Evolutionary conservation across 2,329 filamentous ascomycete species (phyloP).

Genomic region (Aspergillus sojae): DNA sequence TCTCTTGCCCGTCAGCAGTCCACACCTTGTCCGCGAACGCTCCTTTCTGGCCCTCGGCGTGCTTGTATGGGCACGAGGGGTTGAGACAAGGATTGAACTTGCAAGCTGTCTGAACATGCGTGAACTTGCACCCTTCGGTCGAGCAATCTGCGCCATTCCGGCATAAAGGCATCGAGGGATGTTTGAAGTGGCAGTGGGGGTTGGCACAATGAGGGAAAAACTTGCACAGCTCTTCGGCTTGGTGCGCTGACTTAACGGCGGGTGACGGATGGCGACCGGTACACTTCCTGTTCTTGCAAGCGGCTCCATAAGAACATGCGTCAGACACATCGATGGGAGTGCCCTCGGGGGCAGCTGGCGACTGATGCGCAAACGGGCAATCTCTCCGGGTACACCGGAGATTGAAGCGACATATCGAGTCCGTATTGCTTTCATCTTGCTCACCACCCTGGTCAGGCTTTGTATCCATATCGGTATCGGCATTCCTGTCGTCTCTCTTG

Average conservation of each 20-base stretch:
- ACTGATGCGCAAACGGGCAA: conserved; percentile 93
- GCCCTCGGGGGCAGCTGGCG: conserved; percentile 80
- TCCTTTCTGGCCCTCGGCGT: conserved; percentile 86
- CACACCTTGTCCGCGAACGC: conserved; percentile 88
- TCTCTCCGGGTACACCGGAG: conserved; percentile 83
- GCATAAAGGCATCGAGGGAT: conserved; percentile 83
- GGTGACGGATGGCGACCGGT: conserved; percentile 90
- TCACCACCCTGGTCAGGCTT: conserved; percentile 41
- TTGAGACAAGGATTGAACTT: conserved; percentile 91
- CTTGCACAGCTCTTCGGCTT: conserved; percentile 83
- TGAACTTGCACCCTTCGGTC: conserved; percentile 81
- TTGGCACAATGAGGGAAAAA: conserved; percentile 94
- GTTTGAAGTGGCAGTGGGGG: conserved; percentile 81
- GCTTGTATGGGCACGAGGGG: conserved; percentile 83
- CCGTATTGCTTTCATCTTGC: conserved; percentile 59
- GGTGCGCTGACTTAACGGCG: conserved; percentile 74
- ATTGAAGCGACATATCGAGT: conserved; percentile 86
- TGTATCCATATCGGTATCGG: conserved; percentile 44
- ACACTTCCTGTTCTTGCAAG: conserved; percentile 96
- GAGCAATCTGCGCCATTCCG: conserved; percentile 89
- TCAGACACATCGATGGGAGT: conserved; percentile 77
- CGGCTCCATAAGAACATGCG: conserved; percentile 79
- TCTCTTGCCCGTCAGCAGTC: conserved; percentile 62
- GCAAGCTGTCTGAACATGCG: conserved; percentile 82
- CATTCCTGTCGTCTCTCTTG: conserved; percentile 42